Evolutionary conservation across 2,329 filamentous ascomycete species (phyloP).

Genomic region (Tolypocladium guangdongense): DNA sequence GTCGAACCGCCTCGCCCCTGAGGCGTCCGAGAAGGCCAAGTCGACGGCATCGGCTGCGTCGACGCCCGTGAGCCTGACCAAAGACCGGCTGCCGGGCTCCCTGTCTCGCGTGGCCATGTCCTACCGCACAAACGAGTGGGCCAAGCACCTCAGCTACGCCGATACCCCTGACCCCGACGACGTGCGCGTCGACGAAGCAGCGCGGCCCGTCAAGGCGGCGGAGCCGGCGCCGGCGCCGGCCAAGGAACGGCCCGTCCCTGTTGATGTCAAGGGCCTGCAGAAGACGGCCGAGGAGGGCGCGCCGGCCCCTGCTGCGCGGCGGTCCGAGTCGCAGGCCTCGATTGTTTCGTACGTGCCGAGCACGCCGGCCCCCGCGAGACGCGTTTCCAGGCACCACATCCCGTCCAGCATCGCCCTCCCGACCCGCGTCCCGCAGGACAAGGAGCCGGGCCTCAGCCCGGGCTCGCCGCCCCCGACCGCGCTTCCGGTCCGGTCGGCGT

Average conservation of each 20-base stretch:
- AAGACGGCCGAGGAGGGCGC: conserved; percentile 47
- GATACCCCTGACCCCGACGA: conserved; percentile 60
- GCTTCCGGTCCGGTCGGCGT: conserved; percentile 1
- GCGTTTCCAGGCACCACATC: neutral
- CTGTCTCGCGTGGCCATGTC: conserved; percentile 69
- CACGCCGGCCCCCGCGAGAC: conserved; percentile 6
- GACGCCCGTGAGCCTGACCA: conserved; percentile 38
- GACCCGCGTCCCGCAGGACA: neutral
- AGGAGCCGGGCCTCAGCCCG: conserved; percentile 8
- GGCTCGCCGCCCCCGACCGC: conserved; percentile 9
- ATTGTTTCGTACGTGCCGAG: conserved; percentile 8
- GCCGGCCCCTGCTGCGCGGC: conserved; percentile 18
- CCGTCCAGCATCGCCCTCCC: neutral
- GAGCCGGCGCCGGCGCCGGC: neutral
- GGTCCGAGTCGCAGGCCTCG: conserved; percentile 18
- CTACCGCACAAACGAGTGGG: conserved; percentile 93
- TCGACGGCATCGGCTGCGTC: conserved; percentile 32
- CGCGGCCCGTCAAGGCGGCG: conserved; percentile 5
- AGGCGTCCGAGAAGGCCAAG: conserved; percentile 22
- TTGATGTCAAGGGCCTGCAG: conserved; percentile 53
- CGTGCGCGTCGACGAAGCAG: conserved; percentile 34
- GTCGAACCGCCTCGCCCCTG: conserved; percentile 3
- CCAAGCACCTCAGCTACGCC: conserved; percentile 72
- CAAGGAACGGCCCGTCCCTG: conserved; percentile 46
- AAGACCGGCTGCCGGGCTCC: conserved; percentile 54